A percentile compares a stretch with the other conserved stretches of the same genome.
phyloP scores from a whole-genome alignment of 345 rosid species.

The Nephelium lappaceum region DNA sequence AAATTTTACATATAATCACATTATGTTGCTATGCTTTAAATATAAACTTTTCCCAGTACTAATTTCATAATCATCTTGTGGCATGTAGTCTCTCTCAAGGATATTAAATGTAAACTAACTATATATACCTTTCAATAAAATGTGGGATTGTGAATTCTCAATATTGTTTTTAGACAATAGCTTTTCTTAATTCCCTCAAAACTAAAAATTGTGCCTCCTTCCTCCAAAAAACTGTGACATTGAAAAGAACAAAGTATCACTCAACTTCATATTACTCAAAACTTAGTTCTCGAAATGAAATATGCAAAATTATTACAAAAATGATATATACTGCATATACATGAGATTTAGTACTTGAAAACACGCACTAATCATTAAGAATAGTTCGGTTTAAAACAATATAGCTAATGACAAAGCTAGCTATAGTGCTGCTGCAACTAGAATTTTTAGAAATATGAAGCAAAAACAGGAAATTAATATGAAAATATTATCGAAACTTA shows the following conservation, averaged over 20 bases:
- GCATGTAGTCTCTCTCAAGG: not conserved
- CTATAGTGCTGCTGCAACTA: too few relatives aligned
- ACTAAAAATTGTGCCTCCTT: conserved; percentile 79
- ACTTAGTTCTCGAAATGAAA: not conserved
- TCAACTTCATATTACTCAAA: not conserved
- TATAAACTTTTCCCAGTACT: conserved; percentile 19
- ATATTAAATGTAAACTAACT: conserved; percentile 30
- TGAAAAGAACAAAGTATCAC: not conserved
- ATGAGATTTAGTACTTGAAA: too few relatives aligned
- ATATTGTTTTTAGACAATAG: conserved; percentile 44
- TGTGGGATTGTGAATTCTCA: conserved; percentile 75
- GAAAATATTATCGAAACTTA: conserved; percentile 40
- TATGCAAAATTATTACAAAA: not conserved
- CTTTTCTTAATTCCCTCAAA: conserved; percentile 60
- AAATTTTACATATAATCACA: not conserved
- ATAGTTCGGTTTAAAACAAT: too few relatives aligned
- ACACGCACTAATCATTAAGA: too few relatives aligned
- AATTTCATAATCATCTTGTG: not conserved
- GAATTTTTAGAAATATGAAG: too few relatives aligned
- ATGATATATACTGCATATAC: too few relatives aligned
- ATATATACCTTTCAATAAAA: conserved; percentile 87
- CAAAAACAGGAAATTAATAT: not conserved
- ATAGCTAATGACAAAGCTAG: too few relatives aligned
- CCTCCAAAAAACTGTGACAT: conserved; percentile 67
- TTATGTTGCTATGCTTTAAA: conserved; percentile 5